Conservation (phyloP, 2,329 filamentous ascomycete species). For the Plenodomus tracheiphilus region DNA sequence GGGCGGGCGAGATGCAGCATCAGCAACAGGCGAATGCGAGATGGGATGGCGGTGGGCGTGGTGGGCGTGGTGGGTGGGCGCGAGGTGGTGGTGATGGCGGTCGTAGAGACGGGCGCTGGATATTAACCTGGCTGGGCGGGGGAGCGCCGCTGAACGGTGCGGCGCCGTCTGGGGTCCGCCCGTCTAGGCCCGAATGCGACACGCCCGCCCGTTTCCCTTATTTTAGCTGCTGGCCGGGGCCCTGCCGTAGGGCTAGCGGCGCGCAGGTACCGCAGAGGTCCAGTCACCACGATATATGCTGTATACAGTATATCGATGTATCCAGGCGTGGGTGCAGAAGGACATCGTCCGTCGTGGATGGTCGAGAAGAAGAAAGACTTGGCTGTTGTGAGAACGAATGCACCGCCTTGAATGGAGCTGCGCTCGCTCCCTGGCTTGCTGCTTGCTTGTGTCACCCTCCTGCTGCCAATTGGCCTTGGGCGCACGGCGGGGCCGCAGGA, state of each 20-base stretch:
- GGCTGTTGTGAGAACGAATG: too few species aligned
- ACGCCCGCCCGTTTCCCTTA: slow-evolving; percentile 21
- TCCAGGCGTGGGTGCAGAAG: too few species aligned
- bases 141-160: slow-evolving; percentile 25
- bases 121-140: slow-evolving; percentile 22
- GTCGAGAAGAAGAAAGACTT: too few species aligned
- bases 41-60: too few species aligned
- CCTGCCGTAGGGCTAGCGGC: neutral
- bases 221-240: slow-evolving; percentile 7
- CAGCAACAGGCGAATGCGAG: slow-evolving; percentile 16
- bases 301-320: too few species aligned
- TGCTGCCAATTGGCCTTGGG: neutral
- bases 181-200: slow-evolving; percentile 4
- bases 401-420: too few species aligned
- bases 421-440: too few species aligned
- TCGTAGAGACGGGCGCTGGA: slow-evolving; percentile 9
- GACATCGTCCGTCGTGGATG: too few species aligned
- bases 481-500: too few species aligned
- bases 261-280: neutral
- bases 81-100: slow-evolving; percentile 23
- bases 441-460: too few species aligned
- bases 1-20: slow-evolving; percentile 38
- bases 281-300: too few species aligned
- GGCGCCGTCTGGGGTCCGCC: slow-evolving; percentile 9
- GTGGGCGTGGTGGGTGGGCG: slow-evolving; percentile 30